phyloP scores from a whole-genome alignment of 345 rosid genomes.

The Dimocarpus longan region DNA sequence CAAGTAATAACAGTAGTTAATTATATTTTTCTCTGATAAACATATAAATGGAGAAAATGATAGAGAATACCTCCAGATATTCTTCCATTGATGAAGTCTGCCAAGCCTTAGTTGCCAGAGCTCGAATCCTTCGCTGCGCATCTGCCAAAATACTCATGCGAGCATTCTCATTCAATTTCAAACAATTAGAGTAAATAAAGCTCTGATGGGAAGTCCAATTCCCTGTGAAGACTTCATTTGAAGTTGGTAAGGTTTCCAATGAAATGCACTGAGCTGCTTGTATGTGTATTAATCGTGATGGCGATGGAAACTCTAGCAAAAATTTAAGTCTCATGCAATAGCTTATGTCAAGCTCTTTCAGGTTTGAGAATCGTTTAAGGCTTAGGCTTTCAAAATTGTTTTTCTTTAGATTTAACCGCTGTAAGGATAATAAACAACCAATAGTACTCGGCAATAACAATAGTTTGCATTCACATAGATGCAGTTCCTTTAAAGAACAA shows the following conservation, averaged over 20 bases:
- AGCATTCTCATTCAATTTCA: slow-evolving; percentile 6
- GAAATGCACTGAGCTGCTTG: neutral
- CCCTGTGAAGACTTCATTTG: neutral
- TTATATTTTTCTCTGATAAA: no score
- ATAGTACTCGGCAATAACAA: neutral
- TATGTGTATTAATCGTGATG: neutral
- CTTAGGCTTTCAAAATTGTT: slow-evolving; percentile 8
- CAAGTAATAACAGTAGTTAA: no score
- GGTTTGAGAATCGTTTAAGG: neutral
- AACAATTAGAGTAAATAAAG: neutral
- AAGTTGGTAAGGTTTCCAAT: neutral
- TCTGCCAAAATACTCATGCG: neutral
- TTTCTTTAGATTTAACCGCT: neutral
- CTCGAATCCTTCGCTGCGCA: neutral
- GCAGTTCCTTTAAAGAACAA: neutral
- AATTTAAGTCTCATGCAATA: slow-evolving; percentile 6
- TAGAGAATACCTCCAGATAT: neutral
- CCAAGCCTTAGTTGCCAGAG: neutral
- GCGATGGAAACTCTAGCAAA: neutral
- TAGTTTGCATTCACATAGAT: slow-evolving; percentile 4
- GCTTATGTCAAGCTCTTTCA: neutral
- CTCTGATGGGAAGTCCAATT: neutral
- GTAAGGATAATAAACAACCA: neutral
- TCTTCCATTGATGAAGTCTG: neutral
- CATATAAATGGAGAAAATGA: no score